phyloP scores from a whole-genome alignment of 1,139 yeast species.

The Komagataea norvegica region DNA sequence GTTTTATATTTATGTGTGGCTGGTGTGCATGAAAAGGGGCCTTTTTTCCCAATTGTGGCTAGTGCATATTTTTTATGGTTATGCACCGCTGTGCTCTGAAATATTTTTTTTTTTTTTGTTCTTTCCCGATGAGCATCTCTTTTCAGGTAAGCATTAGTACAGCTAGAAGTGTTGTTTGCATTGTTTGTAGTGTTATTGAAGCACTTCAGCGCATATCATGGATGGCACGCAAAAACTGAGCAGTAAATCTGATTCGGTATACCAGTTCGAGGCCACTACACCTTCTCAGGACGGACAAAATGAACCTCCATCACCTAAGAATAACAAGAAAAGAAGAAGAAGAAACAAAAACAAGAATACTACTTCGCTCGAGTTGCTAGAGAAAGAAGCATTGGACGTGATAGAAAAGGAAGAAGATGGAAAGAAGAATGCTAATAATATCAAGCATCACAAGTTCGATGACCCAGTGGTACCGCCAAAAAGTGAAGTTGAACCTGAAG shows the following conservation, averaged over 20 bases:
- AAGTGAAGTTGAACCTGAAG: neutral
- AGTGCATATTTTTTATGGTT: no score
- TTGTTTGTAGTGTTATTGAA: no score
- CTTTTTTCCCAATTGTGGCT: neutral
- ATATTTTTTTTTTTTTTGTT: neutral
- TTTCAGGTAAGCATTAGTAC: no score
- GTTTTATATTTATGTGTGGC: no score
- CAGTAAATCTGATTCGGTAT: neutral
- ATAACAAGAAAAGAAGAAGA: conserved; percentile 15
- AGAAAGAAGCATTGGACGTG: conserved; percentile 1
- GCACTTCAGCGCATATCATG: no score
- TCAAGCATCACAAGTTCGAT: conserved; percentile 9
- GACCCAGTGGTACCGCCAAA: conserved; percentile 1
- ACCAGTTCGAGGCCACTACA: neutral
- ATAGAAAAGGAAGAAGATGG: conserved; percentile 5
- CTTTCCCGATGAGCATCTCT: no score
- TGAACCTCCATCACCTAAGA: neutral
- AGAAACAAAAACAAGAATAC: conserved; percentile 12
- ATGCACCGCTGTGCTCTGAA: neutral
- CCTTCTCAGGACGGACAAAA: conserved; percentile 1
- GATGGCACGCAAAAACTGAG: neutral
- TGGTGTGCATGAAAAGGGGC: neutral
- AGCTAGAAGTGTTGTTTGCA: no score
- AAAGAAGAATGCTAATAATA: conserved; percentile 4
- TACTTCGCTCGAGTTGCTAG: conserved; percentile 2